Evolutionary conservation across 768 basidiomycete species (phyloP).

Genomic region (Naganishia randhawae): DNA sequence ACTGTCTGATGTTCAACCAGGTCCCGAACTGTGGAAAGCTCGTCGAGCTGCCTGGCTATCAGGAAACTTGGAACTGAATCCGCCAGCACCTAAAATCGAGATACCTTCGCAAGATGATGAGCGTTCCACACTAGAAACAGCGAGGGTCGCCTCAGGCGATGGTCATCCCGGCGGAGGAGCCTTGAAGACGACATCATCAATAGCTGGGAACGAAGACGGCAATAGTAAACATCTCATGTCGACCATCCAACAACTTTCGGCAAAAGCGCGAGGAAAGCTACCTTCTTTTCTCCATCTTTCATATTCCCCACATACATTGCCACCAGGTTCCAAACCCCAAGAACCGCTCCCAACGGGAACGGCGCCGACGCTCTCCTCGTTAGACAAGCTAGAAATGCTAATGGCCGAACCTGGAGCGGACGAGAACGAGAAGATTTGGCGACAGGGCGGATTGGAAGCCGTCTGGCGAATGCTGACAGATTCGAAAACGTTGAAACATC

Average conservation of each 20-base stretch:
- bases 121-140: neutral
- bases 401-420: slow-evolving; percentile 31
- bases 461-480: slow-evolving; percentile 33
- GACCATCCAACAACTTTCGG: slow-evolving; percentile 10
- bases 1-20: neutral
- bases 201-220: neutral
- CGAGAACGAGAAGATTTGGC: slow-evolving; percentile 35
- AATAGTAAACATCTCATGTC: neutral
- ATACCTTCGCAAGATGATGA: neutral
- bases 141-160: neutral
- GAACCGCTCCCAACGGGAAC: neutral
- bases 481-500: slow-evolving; percentile 32
- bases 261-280: slow-evolving; percentile 23
- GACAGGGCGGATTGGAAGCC: slow-evolving; percentile 29
- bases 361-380: slow-evolving; percentile 1
- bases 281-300: slow-evolving; percentile 23
- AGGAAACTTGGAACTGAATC: slow-evolving; percentile 8
- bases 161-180: neutral
- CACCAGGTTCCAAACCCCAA: neutral
- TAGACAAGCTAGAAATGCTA: slow-evolving; percentile 29
- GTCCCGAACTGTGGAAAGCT: slow-evolving; percentile 19
- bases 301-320: neutral
- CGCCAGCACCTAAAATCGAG: slow-evolving; percentile 3
- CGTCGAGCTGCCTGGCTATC: slow-evolving; percentile 16
- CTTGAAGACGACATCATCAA: neutral